phyloP scores from a whole-genome alignment of 2,329 filamentous ascomycete species.

The Xylaria sp. region DNA sequence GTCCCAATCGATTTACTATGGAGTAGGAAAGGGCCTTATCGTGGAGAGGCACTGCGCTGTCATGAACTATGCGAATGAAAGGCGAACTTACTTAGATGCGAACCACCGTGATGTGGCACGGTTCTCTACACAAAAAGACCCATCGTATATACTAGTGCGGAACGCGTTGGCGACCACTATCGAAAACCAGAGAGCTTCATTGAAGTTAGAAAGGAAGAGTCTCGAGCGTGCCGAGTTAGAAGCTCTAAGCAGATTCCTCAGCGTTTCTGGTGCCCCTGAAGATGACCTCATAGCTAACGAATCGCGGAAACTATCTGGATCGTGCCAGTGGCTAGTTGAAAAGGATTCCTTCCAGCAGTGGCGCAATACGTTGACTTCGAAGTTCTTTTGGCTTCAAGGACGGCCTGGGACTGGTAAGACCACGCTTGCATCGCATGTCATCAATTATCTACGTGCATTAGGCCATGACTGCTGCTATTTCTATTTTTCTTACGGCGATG shows the following conservation, averaged over 20 bases:
- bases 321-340: constrained; percentile 30
- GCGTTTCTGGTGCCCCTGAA: constrained; percentile 1
- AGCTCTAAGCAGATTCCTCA: neutral
- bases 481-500: constrained; percentile 27
- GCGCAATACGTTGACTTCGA: constrained; percentile 20
- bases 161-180: constrained; percentile 44
- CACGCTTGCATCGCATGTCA: constrained; percentile 25
- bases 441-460: constrained; percentile 21
- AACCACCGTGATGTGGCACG: constrained; percentile 49
- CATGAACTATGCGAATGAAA: constrained; percentile 48
- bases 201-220: neutral
- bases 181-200: neutral
- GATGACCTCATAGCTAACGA: constrained; percentile 13
- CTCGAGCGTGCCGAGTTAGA: neutral
- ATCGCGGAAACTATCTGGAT: constrained; percentile 16
- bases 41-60: constrained; percentile 49
- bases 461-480: constrained; percentile 31
- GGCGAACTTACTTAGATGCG: constrained; percentile 45
- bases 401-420: constrained; percentile 35
- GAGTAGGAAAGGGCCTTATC: constrained; percentile 33
- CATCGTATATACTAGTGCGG: constrained; percentile 44
- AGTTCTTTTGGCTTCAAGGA: constrained; percentile 34
- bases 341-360: constrained; percentile 30
- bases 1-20: constrained; percentile 43
- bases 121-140: constrained; percentile 43